Conservation (phyloP, 1,284 basidiomycete species). For the Rhodotorula sp. region DNA sequence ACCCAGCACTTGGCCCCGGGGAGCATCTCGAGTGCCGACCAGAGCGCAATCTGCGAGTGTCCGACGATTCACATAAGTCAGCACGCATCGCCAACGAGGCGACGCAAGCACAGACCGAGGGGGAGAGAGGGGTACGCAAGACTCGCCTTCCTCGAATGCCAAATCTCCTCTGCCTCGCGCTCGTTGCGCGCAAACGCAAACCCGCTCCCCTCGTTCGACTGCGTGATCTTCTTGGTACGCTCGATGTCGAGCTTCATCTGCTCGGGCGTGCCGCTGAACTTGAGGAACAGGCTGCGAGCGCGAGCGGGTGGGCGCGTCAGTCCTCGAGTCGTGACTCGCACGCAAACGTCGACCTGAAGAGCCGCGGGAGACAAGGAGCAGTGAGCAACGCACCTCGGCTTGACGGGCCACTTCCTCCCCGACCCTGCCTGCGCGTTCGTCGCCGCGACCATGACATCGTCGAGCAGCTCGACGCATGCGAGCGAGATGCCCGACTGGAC, state of each 20-base stretch:
- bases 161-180: slow-evolving; percentile 72
- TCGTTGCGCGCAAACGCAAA: slow-evolving; percentile 69
- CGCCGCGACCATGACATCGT: slow-evolving; percentile 57
- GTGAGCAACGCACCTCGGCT: slow-evolving; percentile 55
- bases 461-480: slow-evolving; percentile 73
- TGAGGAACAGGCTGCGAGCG: slow-evolving; percentile 68
- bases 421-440: slow-evolving; percentile 61
- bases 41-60: slow-evolving; percentile 29
- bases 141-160: slow-evolving; percentile 74
- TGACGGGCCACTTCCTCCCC: slow-evolving; percentile 59
- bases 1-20: slow-evolving; percentile 41
- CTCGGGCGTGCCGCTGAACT: slow-evolving; percentile 62
- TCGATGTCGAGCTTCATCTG: slow-evolving; percentile 66
- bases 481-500: slow-evolving; percentile 51
- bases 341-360: too few species aligned
- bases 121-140: slow-evolving; percentile 57
- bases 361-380: too few species aligned
- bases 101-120: slow-evolving; percentile 58
- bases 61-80: too few species aligned
- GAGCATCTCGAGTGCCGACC: slow-evolving; percentile 38
- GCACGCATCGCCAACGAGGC: neutral
- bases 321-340: too few species aligned
- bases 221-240: slow-evolving; percentile 57
- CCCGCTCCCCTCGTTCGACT: slow-evolving; percentile 67
- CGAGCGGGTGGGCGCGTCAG: too few species aligned